These are phyloP conservation scores for Penicillium psychrofluorescens DNA, from an alignment of 495 filamentous ascomycete species.

Conservation along the genomic window DNA sequence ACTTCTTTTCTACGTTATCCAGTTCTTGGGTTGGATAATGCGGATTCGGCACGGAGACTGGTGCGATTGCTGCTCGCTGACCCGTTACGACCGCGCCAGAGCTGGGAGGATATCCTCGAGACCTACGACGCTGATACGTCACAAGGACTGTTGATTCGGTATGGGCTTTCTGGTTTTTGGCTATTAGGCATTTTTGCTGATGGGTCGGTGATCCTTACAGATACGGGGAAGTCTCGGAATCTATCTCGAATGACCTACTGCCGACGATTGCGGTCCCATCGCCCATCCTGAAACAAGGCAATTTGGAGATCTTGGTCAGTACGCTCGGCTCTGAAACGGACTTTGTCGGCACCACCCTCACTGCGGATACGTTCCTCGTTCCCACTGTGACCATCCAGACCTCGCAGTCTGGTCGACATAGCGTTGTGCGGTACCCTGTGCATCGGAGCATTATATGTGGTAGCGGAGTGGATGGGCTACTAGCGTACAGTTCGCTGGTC, in stretches of 20 bases:
- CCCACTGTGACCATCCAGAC: slow-evolving; percentile 64
- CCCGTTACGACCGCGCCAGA: slow-evolving; percentile 53
- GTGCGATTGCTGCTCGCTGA: slow-evolving; percentile 70
- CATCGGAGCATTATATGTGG: slow-evolving; percentile 75
- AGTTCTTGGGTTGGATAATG: slow-evolving; percentile 48
- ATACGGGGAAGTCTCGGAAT: slow-evolving; percentile 45
- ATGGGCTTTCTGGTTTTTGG: not conserved
- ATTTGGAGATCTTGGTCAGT: slow-evolving; percentile 74
- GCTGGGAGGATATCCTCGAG: slow-evolving; percentile 67
- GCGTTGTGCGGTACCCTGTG: slow-evolving; percentile 70
- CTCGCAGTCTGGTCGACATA: slow-evolving; percentile 50
- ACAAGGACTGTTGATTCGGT: slow-evolving; percentile 53
- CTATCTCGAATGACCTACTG: slow-evolving; percentile 38
- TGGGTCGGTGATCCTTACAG: slow-evolving; percentile 16
- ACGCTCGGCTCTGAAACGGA: slow-evolving; percentile 37
- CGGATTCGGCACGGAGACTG: slow-evolving; percentile 48
- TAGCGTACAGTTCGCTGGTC: slow-evolving; percentile 42
- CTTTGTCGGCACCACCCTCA: slow-evolving; percentile 41
- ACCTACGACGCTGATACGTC: slow-evolving; percentile 33
- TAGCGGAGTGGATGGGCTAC: slow-evolving; percentile 51
- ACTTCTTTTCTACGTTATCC: slow-evolving; percentile 1
- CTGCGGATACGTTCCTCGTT: slow-evolving; percentile 52
- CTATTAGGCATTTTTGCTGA: not conserved
- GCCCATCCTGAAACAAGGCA: slow-evolving; percentile 55
- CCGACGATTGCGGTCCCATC: slow-evolving; percentile 60